These are phyloP conservation scores for Vitis hybrid DNA, from an alignment of 177 flowering plant genomes.

Conservation along the genomic window DNA sequence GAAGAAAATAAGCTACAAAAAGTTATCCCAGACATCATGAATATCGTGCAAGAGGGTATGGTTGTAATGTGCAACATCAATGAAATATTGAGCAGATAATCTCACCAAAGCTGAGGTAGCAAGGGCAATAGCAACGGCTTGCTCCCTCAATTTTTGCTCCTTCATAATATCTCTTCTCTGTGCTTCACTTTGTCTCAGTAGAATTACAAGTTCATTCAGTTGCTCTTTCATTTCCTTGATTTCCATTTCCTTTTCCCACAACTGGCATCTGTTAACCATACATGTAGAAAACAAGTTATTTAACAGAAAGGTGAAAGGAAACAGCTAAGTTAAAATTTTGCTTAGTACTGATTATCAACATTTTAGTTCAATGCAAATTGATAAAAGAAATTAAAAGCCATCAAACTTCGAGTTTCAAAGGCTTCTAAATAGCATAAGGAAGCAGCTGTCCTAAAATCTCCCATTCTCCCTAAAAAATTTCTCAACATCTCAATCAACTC, in stretches of 20 bases:
- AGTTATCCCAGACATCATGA: no score
- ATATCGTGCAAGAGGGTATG: no score
- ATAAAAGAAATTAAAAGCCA: no score
- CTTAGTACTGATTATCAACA: neutral
- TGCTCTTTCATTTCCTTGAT: slow-evolving; percentile 92
- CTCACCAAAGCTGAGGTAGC: slow-evolving; percentile 77
- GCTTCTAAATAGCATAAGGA: no score
- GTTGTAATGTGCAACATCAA: no score
- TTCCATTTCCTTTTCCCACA: slow-evolving; percentile 85
- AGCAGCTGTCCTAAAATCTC: no score
- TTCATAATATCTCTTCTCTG: slow-evolving; percentile 83
- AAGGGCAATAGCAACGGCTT: slow-evolving; percentile 69
- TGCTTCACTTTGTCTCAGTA: slow-evolving; percentile 78
- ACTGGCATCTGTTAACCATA: slow-evolving; percentile 56
- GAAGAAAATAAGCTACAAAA: neutral
- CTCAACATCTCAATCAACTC: no score
- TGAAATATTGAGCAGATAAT: neutral
- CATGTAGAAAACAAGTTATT: neutral
- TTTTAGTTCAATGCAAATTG: neutral
- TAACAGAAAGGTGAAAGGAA: neutral
- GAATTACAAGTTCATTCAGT: slow-evolving; percentile 78
- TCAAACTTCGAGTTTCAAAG: no score
- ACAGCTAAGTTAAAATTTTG: neutral
- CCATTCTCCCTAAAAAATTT: no score
- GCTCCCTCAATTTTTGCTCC: slow-evolving; percentile 89